phyloP scores from a whole-genome alignment of 305 asterid species.

The Rubia tinctorum region DNA sequence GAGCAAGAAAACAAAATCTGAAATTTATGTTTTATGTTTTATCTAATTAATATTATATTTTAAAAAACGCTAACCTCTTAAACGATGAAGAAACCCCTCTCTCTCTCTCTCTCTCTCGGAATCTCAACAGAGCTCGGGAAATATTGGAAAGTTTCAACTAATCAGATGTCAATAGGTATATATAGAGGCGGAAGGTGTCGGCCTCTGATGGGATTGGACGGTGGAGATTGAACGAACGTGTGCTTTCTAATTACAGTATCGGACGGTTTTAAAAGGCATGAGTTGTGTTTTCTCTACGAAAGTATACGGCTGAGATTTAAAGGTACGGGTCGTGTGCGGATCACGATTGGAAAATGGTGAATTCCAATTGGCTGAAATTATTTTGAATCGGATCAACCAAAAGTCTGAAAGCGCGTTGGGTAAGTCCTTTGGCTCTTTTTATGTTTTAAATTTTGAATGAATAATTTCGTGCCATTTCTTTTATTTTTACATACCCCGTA shows the following conservation, averaged over 20 bases:
- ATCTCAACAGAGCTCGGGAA: conserved; percentile 9
- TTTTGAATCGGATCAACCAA: neutral
- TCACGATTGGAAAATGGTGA: conserved; percentile 17
- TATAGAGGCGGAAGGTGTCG: conserved; percentile 30
- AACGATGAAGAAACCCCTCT: conserved; percentile 3
- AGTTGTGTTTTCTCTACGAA: conserved; percentile 45
- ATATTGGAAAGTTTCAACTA: neutral
- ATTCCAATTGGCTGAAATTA: conserved; percentile 35
- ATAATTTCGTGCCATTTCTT: too few relatives aligned
- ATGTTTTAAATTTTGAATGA: neutral
- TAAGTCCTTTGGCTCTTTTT: neutral
- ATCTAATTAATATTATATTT: too few relatives aligned
- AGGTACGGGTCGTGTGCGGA: conserved; percentile 33
- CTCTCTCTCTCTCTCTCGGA: neutral
- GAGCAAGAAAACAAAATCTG: neutral
- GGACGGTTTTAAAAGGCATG: conserved; percentile 34
- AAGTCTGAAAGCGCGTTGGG: neutral
- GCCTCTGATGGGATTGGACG: conserved; percentile 37
- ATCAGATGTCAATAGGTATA: conserved; percentile 1
- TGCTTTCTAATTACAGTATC: conserved; percentile 32
- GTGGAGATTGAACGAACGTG: conserved; percentile 33
- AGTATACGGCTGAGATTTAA: conserved; percentile 43
- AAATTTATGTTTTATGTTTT: too few relatives aligned
- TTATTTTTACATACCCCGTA: too few relatives aligned
- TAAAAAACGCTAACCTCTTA: too few relatives aligned